Conservation (phyloP, 176 grass and related monocot species). For the Canna indica region DNA sequence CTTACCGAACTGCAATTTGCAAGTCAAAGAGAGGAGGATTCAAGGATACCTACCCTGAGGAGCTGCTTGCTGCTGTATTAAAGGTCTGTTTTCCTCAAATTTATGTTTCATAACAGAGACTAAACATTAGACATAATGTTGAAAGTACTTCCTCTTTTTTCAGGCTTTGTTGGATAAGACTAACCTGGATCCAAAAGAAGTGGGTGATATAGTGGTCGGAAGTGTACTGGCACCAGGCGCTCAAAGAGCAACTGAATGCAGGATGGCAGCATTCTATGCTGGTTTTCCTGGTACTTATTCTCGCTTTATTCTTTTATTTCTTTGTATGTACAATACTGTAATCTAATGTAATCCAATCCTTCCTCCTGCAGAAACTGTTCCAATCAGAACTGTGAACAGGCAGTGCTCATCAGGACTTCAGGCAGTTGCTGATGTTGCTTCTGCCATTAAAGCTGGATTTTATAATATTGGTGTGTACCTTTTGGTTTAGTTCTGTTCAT, state of each 20-base stretch:
- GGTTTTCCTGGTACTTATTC: constrained; percentile 68
- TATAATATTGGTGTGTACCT: constrained; percentile 70
- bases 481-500: background rate
- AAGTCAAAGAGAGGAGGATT: constrained; percentile 84
- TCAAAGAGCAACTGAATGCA: constrained; percentile 87
- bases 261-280: constrained; percentile 83
- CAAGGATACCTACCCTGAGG: constrained; percentile 92
- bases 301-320: background rate
- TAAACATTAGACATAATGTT: background rate
- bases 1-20: constrained; percentile 92
- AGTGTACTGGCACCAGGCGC: constrained; percentile 66
- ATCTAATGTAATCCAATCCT: background rate
- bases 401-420: constrained; percentile 94
- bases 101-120: background rate
- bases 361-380: constrained; percentile 57
- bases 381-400: constrained; percentile 85
- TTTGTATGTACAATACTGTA: background rate
- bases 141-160: background rate
- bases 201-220: constrained; percentile 87
- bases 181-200: constrained; percentile 64
- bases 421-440: constrained; percentile 80
- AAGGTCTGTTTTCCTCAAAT: constrained; percentile 36
- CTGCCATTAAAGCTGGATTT: constrained; percentile 87
- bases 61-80: constrained; percentile 76
- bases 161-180: constrained; percentile 81